Evolutionary conservation across 257 asterid genomes (phyloP), one percentile per base, ranked within the genome.

Genomic region (Phtheirospermum japonicum): DNA sequence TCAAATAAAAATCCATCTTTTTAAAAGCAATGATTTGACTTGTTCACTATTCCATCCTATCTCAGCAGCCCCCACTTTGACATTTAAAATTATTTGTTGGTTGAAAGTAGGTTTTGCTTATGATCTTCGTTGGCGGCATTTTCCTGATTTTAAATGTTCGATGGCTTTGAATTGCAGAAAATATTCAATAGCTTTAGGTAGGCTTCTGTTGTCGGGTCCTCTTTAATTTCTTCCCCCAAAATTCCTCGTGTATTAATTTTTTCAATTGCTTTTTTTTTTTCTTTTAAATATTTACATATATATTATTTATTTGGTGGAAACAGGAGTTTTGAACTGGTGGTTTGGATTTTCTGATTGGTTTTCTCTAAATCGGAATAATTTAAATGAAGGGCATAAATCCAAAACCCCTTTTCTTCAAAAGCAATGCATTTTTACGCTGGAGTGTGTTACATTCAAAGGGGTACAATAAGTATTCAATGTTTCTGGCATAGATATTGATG

Each of bases 301-400:
- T 4, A 3, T 39, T 56, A 16, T 55, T 10, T 36, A 48, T 17
- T 66, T 55, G 43, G 67, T 54, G 66, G 52, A 59, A 68, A 48
- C 48, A 53, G 65, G 80, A 67, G 32, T 77, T 81, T 71, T 61
- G 50, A 63, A 68, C 69, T 68, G 75, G 71, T 31, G 60, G 43
- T 75, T 84, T 74, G 94, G 82, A 62, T 76, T 78, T 68, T 76
- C 40, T 74, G 65, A 51, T 76, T 83, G 77, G 71, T 51, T 74
- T 64, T 75, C 60, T 65, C 51, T 57, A 23, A 51, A 55, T 59
- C n/a, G n/a, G n/a, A n/a, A n/a, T n/a, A n/a, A n/a, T n/a, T n/a
- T n/a, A n/a, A 72, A 52, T 18, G n/a, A 72, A 61, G 67, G 74
- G 60, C 20, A 45, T 50, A 75, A 65, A 28, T 61, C 59, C 28